A percentile compares a stretch with the other conserved stretches of the same genome.
These are phyloP conservation scores for Cyanodermella asteris DNA, from an alignment of 2,329 filamentous ascomycete species.

Conservation along the genomic window DNA sequence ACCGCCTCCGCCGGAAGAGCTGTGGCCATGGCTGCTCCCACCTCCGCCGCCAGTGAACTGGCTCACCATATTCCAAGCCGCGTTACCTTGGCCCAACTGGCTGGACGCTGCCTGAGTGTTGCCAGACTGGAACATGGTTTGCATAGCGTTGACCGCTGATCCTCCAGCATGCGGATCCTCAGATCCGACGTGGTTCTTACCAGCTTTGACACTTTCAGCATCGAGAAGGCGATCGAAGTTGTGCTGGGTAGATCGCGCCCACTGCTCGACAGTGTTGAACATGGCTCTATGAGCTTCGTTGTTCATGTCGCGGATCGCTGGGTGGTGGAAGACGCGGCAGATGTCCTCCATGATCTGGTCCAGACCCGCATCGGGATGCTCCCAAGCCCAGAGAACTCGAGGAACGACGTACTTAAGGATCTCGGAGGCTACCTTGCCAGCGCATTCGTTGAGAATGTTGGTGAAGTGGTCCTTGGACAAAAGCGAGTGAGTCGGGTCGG, in stretches of 20 bases:
- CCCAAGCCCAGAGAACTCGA: constrained; percentile 72
- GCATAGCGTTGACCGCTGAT: no score
- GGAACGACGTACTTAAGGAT: constrained; percentile 72
- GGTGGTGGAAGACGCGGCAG: constrained; percentile 68
- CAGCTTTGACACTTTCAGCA: constrained; percentile 60
- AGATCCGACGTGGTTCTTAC: constrained; percentile 54
- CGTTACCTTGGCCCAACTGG: no score
- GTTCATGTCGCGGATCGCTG: constrained; percentile 50
- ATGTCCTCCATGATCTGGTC: constrained; percentile 53
- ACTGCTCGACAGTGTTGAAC: constrained; percentile 59
- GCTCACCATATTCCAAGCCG: no score
- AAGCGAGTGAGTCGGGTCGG: constrained; percentile 86
- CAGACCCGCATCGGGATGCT: constrained; percentile 50
- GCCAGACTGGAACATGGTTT: no score
- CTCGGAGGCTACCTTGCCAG: constrained; percentile 58
- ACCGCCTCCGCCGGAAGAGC: no score
- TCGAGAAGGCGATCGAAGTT: constrained; percentile 55
- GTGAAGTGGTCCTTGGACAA: constrained; percentile 89
- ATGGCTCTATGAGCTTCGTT: constrained; percentile 54
- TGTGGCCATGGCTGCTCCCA: no score
- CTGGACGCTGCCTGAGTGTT: no score
- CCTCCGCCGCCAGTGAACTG: no score
- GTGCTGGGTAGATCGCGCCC: constrained; percentile 59
- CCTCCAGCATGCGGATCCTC: no score
- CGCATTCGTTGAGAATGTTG: constrained; percentile 73